Conservation (phyloP, 2,329 filamentous ascomycete genomes). For the Colletotrichum tanaceti region DNA sequence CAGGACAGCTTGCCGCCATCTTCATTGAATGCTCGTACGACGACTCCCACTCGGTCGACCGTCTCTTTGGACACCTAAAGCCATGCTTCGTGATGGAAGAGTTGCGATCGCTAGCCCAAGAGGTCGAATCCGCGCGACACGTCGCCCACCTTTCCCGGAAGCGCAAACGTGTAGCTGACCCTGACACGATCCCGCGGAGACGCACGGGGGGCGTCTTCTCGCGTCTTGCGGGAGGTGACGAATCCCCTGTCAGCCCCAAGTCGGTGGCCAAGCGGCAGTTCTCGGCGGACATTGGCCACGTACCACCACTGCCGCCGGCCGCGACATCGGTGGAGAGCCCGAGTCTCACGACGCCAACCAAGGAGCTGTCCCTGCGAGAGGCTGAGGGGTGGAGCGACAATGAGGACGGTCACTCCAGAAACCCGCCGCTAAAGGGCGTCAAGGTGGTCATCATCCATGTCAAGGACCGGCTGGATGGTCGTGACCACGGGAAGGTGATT, state of each 20-base stretch:
- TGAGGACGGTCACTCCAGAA: constrained; percentile 29
- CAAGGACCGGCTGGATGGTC: constrained; percentile 87
- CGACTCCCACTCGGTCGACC: constrained; percentile 79
- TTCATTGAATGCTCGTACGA: constrained; percentile 98
- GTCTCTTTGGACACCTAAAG: constrained; percentile 89
- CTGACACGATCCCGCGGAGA: constrained; percentile 46
- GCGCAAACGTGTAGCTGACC: constrained; percentile 68
- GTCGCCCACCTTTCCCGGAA: constrained; percentile 62
- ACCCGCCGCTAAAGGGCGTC: constrained; percentile 74
- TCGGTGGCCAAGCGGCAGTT: constrained; percentile 48
- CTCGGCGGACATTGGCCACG: constrained; percentile 52
- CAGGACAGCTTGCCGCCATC: constrained; percentile 79
- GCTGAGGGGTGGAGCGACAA: constrained; percentile 44
- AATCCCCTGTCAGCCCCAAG: constrained; percentile 65
- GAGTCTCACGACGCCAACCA: constrained; percentile 60
- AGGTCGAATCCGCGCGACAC: constrained; percentile 69
- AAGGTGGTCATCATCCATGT: constrained; percentile 92
- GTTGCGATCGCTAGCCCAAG: constrained; percentile 75
- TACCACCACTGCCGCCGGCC: constrained; percentile 58
- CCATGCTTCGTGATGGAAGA: constrained; percentile 86
- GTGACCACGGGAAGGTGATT: constrained; percentile 73
- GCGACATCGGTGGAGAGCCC: constrained; percentile 49
- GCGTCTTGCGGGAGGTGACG: constrained; percentile 45
- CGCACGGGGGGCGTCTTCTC: constrained; percentile 37
- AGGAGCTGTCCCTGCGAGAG: constrained; percentile 57